Evolutionary conservation across 2,329 filamentous ascomycete genomes (phyloP).

Genomic region (Colletotrichum camelliae): DNA sequence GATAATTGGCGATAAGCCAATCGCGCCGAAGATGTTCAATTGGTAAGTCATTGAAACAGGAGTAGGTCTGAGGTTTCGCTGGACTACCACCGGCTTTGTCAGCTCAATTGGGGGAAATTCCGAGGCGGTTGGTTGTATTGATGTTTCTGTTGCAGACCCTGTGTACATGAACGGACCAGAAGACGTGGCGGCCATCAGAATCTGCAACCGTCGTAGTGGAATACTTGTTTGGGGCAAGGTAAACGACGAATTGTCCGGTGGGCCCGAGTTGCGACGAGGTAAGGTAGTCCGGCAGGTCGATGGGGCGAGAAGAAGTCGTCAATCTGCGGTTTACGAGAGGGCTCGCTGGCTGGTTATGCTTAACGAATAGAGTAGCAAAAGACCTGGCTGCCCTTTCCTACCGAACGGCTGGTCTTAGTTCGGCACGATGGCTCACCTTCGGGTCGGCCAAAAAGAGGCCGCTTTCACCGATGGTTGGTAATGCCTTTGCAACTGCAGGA

Average conservation of each 20-base stretch:
- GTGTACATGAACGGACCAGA: neutral
- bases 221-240: neutral
- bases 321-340: neutral
- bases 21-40: neutral
- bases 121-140: neutral
- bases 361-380: neutral
- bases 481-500: neutral
- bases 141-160: neutral
- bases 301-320: neutral
- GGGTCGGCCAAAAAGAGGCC: constrained; percentile 6
- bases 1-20: neutral
- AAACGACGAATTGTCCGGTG: neutral
- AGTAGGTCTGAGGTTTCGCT: neutral
- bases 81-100: neutral
- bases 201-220: neutral
- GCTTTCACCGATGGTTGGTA: neutral
- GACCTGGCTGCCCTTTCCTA: neutral
- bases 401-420: neutral
- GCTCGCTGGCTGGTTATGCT: neutral
- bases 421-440: neutral
- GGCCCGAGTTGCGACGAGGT: neutral
- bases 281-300: neutral
- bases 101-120: neutral
- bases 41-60: neutral
- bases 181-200: neutral